Percentiles rank a stretch among this genome's conserved stretches.
Conservation (phyloP, 208 protist genomes). For the Angomonas ambiguus region DNA sequence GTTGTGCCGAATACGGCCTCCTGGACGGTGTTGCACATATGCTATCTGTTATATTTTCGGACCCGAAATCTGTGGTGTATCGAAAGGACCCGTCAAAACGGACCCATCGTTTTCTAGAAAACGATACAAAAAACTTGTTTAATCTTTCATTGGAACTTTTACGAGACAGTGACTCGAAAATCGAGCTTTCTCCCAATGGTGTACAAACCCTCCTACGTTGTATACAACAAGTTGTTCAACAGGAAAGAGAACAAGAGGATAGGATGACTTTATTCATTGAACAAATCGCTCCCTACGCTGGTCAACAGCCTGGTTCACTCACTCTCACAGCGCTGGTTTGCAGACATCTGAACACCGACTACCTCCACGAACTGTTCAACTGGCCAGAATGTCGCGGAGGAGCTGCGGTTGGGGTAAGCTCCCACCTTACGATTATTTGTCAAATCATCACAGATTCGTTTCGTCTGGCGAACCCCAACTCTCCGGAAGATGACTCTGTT, state of each 20-base stretch:
- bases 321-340: conserved; percentile 64
- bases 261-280: conserved; percentile 64
- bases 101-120: conserved; percentile 44
- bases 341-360: conserved; percentile 61
- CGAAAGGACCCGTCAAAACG: conserved; percentile 14
- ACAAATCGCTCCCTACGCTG: conserved; percentile 34
- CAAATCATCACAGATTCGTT: conserved; percentile 74
- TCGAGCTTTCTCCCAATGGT: conserved; percentile 75
- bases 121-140: conserved; percentile 44
- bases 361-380: conserved; percentile 68
- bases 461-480: conserved; percentile 30
- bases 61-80: conserved; percentile 66
- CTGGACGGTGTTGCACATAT: conserved; percentile 87
- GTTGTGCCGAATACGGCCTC: conserved; percentile 85
- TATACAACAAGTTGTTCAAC: conserved; percentile 59
- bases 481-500: conserved; percentile 50
- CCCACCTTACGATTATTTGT: conserved; percentile 71
- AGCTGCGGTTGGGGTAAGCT: conserved; percentile 69
- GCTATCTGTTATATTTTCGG: conserved; percentile 78
- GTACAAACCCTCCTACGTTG: conserved; percentile 71
- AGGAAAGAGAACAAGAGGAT: conserved; percentile 45
- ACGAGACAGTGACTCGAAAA: conserved; percentile 63
- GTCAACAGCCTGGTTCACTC: conserved; percentile 24
- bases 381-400: conserved; percentile 84
- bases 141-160: conserved; percentile 54